phyloP scores from a whole-genome alignment of 2,329 filamentous ascomycete species.

The Emericellopsis cladophorae region DNA sequence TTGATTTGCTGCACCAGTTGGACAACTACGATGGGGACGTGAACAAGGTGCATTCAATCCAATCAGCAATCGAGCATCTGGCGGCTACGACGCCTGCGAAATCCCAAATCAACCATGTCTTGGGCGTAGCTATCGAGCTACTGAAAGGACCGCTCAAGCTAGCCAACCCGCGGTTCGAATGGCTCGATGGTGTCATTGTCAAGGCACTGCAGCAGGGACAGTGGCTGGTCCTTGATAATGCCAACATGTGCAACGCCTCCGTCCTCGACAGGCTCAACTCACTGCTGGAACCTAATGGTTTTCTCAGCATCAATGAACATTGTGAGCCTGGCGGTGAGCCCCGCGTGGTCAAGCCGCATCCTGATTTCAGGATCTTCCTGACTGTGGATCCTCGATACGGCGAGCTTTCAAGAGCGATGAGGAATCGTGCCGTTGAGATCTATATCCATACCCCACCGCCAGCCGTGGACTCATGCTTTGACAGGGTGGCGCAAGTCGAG shows the following conservation, averaged over 20 bases:
- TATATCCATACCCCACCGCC: constrained; percentile 46
- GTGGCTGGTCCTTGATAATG: constrained; percentile 94
- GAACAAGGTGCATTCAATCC: constrained; percentile 22
- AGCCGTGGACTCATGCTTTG: constrained; percentile 15
- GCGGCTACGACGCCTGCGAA: constrained; percentile 25
- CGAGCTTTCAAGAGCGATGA: constrained; percentile 90
- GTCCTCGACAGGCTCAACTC: constrained; percentile 93
- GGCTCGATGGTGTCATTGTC: constrained; percentile 88
- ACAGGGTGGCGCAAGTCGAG: constrained; percentile 33
- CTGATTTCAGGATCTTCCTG: constrained; percentile 82
- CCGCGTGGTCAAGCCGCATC: constrained; percentile 67
- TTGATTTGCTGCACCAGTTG: constrained; percentile 39
- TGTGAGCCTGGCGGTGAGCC: constrained; percentile 71
- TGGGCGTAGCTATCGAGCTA: constrained; percentile 35
- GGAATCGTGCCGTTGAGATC: constrained; percentile 87
- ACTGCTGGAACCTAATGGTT: constrained; percentile 79
- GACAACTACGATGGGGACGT: constrained; percentile 24
- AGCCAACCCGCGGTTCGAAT: constrained; percentile 77
- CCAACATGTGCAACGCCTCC: constrained; percentile 90
- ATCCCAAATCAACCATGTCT: constrained; percentile 30
- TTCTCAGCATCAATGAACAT: constrained; percentile 86
- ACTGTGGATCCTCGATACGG: constrained; percentile 88
- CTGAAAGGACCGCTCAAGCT: constrained; percentile 42
- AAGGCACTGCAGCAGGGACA: constrained; percentile 74
- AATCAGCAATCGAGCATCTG: constrained; percentile 24